Conservation (phyloP, 176 grass and related monocot genomes). For the Microstegium vimineum region DNA sequence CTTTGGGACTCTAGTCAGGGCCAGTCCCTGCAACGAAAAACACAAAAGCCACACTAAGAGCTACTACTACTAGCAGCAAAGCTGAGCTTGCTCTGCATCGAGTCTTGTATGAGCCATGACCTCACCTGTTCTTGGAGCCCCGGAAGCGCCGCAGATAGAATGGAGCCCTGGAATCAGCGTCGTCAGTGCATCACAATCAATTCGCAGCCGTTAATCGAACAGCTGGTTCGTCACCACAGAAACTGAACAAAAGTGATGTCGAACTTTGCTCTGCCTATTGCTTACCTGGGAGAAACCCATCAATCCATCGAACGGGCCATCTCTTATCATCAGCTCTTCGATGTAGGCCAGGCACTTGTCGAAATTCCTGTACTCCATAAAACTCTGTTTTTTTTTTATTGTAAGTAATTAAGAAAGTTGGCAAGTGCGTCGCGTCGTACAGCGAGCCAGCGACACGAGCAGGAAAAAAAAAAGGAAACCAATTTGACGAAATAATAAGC, state of each 20-base stretch:
- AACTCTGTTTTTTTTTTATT: constrained; percentile 35
- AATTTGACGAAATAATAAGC: not conserved
- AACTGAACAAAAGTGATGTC: not conserved
- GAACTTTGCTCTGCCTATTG: not conserved
- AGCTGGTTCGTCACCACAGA: not conserved
- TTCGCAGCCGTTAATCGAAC: not conserved
- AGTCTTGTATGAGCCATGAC: not conserved
- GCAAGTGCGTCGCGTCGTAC: not conserved
- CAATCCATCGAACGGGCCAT: constrained; percentile 82
- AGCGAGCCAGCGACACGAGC: not conserved
- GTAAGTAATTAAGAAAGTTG: not conserved
- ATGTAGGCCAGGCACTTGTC: constrained; percentile 79
- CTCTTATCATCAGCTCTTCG: constrained; percentile 74
- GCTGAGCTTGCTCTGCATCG: not conserved
- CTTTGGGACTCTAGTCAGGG: constrained; percentile 75
- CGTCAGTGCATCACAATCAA: not conserved
- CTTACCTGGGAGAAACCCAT: constrained; percentile 64
- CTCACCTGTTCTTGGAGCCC: constrained; percentile 71
- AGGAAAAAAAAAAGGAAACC: not conserved
- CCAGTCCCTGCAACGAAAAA: constrained; percentile 50
- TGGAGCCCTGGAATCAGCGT: constrained; percentile 45
- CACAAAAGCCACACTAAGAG: not conserved
- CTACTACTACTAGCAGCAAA: not conserved
- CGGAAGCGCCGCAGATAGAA: constrained; percentile 61
- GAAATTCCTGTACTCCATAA: constrained; percentile 70